Evolutionary conservation across 495 filamentous ascomycete species (phyloP), one percentile per base, ranked within the genome.

Genomic region (Hyaloscypha hepaticicola): DNA sequence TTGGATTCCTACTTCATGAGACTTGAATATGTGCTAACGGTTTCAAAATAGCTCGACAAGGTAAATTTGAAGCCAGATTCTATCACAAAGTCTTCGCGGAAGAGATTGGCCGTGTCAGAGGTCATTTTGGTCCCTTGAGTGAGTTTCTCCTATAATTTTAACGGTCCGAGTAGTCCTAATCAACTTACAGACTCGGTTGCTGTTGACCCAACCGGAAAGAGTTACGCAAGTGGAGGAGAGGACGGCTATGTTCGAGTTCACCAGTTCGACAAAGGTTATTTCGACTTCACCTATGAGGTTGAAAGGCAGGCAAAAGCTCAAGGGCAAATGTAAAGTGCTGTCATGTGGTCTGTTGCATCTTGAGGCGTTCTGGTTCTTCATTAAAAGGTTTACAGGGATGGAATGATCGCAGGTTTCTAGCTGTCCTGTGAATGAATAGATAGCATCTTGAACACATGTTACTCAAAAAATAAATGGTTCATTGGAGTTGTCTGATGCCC

Each of bases 1-100:
- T 16, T 53, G 19, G 6, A 25, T 24, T 24, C 50, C n/a, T n/a
- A n/a, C n/a, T n/a, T n/a, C n/a, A n/a, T n/a, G n/a, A n/a, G n/a
- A n/a, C n/a, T n/a, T n/a, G n/a, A 45, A 19, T 16, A 45, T 16
- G 9, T 16, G 14, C 56, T 58, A 26, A 58, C 33, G 41, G 4
- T 1, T 3, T 38, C 21, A 25, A 21, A 21, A 88, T 88, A 28
- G 87, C 91, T 12, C 85, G 95, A 55, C 95, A 98, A 78, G 95
- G 95, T 77, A 97, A 97, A 78, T 99, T 99, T 82, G 95, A 99
- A 77, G 96, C 95, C 26, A 85, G 95, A 58, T 97, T 99, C 83
- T 99, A 96, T 83, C 95, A 99, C 86, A 96, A 94, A 82, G 87
- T 99, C 72, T 97, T 99, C 76, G 92, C 96, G 78, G 94, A 97